Conservation (phyloP, 116 monocot species). For the Papilionanthe hybrid region DNA sequence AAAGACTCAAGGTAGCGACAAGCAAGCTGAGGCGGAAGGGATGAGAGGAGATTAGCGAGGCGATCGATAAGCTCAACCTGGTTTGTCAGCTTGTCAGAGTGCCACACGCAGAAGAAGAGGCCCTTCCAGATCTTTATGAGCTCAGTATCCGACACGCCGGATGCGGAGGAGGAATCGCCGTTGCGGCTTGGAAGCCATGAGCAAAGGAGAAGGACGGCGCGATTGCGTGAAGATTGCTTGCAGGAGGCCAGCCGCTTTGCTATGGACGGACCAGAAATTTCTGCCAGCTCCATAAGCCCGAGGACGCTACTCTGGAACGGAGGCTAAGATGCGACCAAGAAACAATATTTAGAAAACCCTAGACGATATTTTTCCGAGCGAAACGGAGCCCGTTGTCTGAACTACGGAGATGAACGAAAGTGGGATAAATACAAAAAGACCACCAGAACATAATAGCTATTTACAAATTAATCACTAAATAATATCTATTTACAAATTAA, state of each 20-base stretch:
- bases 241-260: conserved; percentile 73
- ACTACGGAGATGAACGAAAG: no score
- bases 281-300: conserved; percentile 2
- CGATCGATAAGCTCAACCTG: conserved; percentile 55
- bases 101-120: conserved; percentile 95
- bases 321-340: background rate
- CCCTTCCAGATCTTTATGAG: conserved; percentile 99
- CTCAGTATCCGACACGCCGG: conserved; percentile 33
- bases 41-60: conserved; percentile 44
- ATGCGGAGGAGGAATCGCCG: conserved; percentile 5
- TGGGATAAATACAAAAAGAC: no score
- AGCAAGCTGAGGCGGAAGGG: conserved; percentile 32
- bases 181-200: conserved; percentile 31
- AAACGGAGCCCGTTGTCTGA: background rate
- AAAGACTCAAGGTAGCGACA: conserved; percentile 52
- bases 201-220: conserved; percentile 48
- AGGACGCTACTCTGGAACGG: background rate
- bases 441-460: no score
- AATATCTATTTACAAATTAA: no score
- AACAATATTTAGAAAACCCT: background rate
- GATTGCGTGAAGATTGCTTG: conserved; percentile 42
- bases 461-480: no score
- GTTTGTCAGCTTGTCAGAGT: conserved; percentile 64
- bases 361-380: background rate
- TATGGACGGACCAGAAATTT: conserved; percentile 33